phyloP scores from a whole-genome alignment of 768 basidiomycete genomes.

The Serendipita sp. region DNA sequence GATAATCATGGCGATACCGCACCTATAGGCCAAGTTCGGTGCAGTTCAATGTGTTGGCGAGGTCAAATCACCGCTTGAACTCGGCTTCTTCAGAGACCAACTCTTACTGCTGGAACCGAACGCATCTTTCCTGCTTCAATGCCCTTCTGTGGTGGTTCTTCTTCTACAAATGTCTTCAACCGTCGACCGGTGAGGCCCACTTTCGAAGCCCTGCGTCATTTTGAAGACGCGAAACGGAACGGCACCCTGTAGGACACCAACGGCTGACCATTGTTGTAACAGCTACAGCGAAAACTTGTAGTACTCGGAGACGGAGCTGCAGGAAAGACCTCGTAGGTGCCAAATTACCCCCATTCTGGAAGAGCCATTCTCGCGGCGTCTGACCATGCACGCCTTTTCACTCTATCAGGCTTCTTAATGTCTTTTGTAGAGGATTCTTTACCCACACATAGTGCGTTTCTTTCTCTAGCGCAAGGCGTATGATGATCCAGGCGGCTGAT shows the following conservation, averaged over 20 bases:
- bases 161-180: conserved; percentile 2
- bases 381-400: conserved; percentile 11
- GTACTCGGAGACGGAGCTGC: conserved; percentile 97
- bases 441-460: conserved; percentile 74
- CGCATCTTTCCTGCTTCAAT: not conserved
- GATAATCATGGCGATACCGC: too few species aligned
- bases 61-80: too few species aligned
- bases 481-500: not conserved
- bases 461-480: not conserved
- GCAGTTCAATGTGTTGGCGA: too few species aligned
- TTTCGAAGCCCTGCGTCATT: not conserved
- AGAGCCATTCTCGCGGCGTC: conserved; percentile 10
- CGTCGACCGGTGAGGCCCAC: not conserved
- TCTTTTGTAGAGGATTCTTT: conserved; percentile 82
- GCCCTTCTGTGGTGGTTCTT: not conserved
- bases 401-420: conserved; percentile 39
- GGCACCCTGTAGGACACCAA: too few species aligned
- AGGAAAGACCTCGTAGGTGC: conserved; percentile 38
- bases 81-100: too few species aligned
- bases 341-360: not conserved
- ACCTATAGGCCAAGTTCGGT: too few species aligned
- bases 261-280: not conserved
- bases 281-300: conserved; percentile 50
- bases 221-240: not conserved
- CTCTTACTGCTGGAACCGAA: too few species aligned